Evolutionary conservation across 1,284 basidiomycete genomes (phyloP).

Genomic region (Microbotryum lychnidis-dioicae): DNA sequence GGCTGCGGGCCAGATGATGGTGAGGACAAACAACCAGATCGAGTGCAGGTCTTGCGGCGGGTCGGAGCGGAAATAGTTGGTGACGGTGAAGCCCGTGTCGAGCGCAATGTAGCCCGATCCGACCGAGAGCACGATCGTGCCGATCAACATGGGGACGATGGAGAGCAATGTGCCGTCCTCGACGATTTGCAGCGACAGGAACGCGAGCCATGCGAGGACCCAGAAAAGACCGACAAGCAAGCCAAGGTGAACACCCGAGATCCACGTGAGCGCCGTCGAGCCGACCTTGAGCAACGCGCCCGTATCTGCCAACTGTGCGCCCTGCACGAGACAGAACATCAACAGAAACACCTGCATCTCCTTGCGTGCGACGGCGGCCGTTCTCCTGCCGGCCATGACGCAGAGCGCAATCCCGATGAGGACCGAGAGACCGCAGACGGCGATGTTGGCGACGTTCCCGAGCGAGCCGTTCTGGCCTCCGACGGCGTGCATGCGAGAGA

Average conservation of each 20-base stretch:
- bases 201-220: conserved; percentile 31
- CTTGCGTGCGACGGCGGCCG: conserved; percentile 31
- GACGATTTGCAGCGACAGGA: conserved; percentile 34
- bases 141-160: conserved; percentile 20
- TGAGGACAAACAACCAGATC: conserved; percentile 34
- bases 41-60: conserved; percentile 28
- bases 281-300: conserved; percentile 29
- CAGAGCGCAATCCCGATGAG: conserved; percentile 30
- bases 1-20: conserved; percentile 32
- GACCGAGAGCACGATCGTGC: conserved; percentile 26
- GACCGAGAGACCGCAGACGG: conserved; percentile 29
- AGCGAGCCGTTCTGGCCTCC: conserved; percentile 22
- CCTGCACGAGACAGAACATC: conserved; percentile 31
- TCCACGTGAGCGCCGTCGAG: conserved; percentile 26
- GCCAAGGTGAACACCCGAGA: conserved; percentile 30
- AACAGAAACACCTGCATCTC: conserved; percentile 32
- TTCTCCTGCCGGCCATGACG: conserved; percentile 21
- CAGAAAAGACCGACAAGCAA: conserved; percentile 29
- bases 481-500: conserved; percentile 26
- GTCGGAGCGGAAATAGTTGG: conserved; percentile 33
- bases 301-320: conserved; percentile 34
- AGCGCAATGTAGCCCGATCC: conserved; percentile 34
- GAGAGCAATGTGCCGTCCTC: conserved; percentile 35
- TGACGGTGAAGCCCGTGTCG: conserved; percentile 35
- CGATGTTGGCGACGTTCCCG: conserved; percentile 34